Percentiles rank a stretch among this genome's conserved stretches.
These are phyloP conservation scores for Orbilia brochopaga DNA, from an alignment of 2,329 filamentous ascomycete genomes.

Conservation along the genomic window DNA sequence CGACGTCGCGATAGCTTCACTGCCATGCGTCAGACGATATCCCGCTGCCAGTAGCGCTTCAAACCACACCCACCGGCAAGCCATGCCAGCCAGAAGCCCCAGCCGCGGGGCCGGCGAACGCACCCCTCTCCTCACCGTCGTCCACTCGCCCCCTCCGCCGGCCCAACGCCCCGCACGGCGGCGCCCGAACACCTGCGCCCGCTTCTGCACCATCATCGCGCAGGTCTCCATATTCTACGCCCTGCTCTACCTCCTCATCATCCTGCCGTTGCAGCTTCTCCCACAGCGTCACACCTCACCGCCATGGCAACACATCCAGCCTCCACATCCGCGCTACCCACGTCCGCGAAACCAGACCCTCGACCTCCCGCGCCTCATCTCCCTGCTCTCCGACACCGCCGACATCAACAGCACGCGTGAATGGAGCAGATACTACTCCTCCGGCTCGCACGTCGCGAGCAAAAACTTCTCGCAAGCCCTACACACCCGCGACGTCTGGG, in stretches of 20 bases:
- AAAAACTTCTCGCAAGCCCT: conserved; percentile 77
- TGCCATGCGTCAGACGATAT: too few species aligned
- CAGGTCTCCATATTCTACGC: conserved; percentile 47
- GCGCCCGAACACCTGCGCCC: conserved; percentile 34
- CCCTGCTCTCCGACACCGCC: conserved; percentile 32
- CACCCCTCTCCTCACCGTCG: conserved; percentile 26
- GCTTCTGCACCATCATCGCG: conserved; percentile 34
- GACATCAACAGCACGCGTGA: conserved; percentile 60
- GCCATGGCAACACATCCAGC: conserved; percentile 24
- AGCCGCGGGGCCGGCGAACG: conserved; percentile 13
- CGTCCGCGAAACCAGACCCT: conserved; percentile 32
- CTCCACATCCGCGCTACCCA: conserved; percentile 40
- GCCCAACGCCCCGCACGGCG: conserved; percentile 14
- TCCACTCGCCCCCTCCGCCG: conserved; percentile 1
- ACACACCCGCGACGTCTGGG: conserved; percentile 77
- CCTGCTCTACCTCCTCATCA: conserved; percentile 37
- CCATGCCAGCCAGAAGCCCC: neutral
- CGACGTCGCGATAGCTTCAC: too few species aligned
- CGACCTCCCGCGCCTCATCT: conserved; percentile 16
- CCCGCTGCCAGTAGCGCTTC: neutral
- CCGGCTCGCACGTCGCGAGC: conserved; percentile 76
- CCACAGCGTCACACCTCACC: conserved; percentile 24
- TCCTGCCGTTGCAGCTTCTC: conserved; percentile 30
- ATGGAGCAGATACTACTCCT: conserved; percentile 79
- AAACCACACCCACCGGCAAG: neutral